phyloP scores from a whole-genome alignment of 352 stramenopile genomes.

The Globisporangium spinosum region DNA sequence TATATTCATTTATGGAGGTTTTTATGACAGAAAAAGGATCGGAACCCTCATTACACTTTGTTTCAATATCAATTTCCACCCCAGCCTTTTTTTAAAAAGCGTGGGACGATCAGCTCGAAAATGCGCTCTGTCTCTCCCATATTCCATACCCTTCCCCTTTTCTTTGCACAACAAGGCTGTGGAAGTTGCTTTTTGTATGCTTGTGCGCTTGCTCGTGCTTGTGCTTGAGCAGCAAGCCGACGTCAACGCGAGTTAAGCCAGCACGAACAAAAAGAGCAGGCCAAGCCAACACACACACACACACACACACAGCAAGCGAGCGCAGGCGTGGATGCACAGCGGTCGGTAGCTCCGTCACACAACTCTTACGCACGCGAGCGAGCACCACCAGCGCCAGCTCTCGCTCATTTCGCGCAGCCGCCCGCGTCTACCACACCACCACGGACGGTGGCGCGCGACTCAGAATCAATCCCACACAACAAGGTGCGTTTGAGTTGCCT shows the following conservation, averaged over 20 bases:
- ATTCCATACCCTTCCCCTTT: neutral
- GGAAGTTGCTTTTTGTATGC: neutral
- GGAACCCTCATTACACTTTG: too few species aligned
- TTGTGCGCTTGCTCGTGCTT: neutral
- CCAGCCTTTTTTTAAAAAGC: neutral
- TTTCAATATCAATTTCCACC: too few species aligned
- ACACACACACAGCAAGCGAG: neutral
- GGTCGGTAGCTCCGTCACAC: neutral
- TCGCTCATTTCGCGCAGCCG: constrained; percentile 2
- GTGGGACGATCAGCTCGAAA: neutral
- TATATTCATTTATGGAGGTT: neutral
- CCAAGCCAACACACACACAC: too few species aligned
- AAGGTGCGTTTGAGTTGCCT: neutral
- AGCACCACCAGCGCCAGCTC: neutral
- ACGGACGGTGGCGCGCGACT: neutral
- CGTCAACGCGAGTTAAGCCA: neutral
- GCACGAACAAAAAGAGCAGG: neutral
- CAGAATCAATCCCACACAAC: neutral
- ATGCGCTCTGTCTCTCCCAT: constrained; percentile 9
- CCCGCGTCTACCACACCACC: neutral
- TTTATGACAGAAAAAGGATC: too few species aligned
- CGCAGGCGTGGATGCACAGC: neutral
- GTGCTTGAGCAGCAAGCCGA: neutral
- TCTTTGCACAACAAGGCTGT: neutral
- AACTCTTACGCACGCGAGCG: constrained; percentile 6